Evolutionary conservation across 805 yeast species (phyloP), one percentile per base, ranked within the genome.

Genomic region (Suhomyces kilbournensis): DNA sequence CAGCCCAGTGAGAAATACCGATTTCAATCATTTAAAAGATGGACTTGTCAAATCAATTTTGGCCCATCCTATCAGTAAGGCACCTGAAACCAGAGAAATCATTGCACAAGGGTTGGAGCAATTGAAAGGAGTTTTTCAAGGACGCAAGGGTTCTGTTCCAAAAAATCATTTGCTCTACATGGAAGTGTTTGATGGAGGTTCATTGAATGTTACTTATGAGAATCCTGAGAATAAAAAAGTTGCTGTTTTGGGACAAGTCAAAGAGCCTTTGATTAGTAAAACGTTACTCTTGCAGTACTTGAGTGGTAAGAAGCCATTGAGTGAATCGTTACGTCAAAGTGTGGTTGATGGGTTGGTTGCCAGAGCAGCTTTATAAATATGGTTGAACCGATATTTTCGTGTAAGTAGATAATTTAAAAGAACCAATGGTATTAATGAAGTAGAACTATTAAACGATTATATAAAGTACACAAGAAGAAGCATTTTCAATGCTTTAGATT

Each of bases 1-100:
- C 53, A 84, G 87, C 9, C 97, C 99, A 0, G 84, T 86, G 15
- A 81, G 97, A 64, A 90, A 88, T 67, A 93, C 98, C 0, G 97
- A 93, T 69, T 91, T 88, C 69, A 83, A 84, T 56, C 98, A 94
- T 65, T 70, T 93, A 62, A 81, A 88, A 58, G 98, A 94, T 64
- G 98, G 98, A 0, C 80, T 94, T 55, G 80, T 90, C 47, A 86
- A 92, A 65, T 83, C 96, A 17, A 80, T 90, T 46, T 75, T 85
- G 66, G 86, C 90, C 34, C 83, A 82, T 62, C 83, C 86, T 2
- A 71, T 77, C 54, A 81, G 86, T 49, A 83, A 83, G 57, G 28
- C 30, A 19, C 25, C 19, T 7, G 67, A 70, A 22, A 49, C 63
- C n/a, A 61, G 75, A 30, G 75, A 69, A 12, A 56, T 58, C n/a